phyloP scores from a whole-genome alignment of 2,329 filamentous ascomycete species.

The Trichoderma atrobrunneum region DNA sequence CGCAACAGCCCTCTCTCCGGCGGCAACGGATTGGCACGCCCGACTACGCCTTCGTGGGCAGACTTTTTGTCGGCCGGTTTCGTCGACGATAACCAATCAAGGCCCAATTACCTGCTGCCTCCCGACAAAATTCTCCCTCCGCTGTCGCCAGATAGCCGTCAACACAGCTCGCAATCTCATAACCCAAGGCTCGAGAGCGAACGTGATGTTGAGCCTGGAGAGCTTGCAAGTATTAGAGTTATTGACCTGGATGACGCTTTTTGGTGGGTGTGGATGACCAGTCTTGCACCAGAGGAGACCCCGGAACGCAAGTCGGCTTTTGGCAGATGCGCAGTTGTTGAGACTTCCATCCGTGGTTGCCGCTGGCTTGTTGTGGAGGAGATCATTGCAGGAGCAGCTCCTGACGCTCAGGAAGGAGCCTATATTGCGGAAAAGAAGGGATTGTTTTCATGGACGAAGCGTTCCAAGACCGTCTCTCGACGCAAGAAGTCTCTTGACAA shows the following conservation, averaged over 20 bases:
- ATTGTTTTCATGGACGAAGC: constrained; percentile 81
- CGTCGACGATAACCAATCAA: constrained; percentile 66
- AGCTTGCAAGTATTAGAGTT: constrained; percentile 85
- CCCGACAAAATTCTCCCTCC: constrained; percentile 89
- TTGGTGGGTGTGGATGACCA: constrained; percentile 99
- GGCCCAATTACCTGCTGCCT: constrained; percentile 72
- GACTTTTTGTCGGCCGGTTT: constrained; percentile 96
- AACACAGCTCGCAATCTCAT: constrained; percentile 85
- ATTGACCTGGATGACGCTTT: constrained; percentile 92
- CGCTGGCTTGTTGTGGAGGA: constrained; percentile 96
- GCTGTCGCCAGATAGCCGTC: constrained; percentile 63
- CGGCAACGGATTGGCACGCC: constrained; percentile 64
- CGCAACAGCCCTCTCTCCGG: constrained; percentile 66
- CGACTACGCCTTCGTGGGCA: constrained; percentile 96
- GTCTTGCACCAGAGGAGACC: constrained; percentile 87
- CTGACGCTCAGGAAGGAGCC: constrained; percentile 77
- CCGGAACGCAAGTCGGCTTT: constrained; percentile 85
- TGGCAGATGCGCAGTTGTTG: constrained; percentile 86
- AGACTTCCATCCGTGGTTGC: constrained; percentile 77
- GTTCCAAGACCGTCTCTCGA: constrained; percentile 60
- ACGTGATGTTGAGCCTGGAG: constrained; percentile 75
- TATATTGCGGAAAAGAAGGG: constrained; percentile 96
- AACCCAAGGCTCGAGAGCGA: constrained; percentile 68
- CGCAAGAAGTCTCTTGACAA: constrained; percentile 59
- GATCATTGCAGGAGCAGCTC: constrained; percentile 87